Evolutionary conservation across 225 moss, liverwort and hornwort genomes (phyloP).

Genomic region (Bryum argenteum): DNA sequence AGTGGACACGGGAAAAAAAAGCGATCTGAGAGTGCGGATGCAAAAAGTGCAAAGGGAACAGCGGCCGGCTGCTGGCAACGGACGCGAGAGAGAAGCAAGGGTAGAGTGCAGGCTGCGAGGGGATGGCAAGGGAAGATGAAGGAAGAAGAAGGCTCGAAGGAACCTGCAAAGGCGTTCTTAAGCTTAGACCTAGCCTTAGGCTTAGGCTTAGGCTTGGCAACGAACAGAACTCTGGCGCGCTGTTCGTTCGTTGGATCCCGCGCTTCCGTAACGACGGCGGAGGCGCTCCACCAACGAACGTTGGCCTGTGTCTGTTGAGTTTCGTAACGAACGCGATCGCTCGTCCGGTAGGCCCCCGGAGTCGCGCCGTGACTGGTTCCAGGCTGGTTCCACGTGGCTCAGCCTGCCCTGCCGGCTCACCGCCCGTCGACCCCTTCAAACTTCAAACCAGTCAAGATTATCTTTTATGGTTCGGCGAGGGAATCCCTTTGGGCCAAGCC

Average conservation of each 20-base stretch:
- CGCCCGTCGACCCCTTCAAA: slow-evolving; percentile 26
- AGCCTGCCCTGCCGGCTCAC: slow-evolving; percentile 31
- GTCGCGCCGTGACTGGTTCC: slow-evolving; percentile 9
- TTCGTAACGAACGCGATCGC: background rate
- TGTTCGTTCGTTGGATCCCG: slow-evolving; percentile 8
- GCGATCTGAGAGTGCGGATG: slow-evolving; percentile 5
- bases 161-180: slow-evolving; percentile 27
- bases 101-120: background rate
- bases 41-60: background rate
- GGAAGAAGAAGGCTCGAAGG: background rate
- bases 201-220: slow-evolving; percentile 23
- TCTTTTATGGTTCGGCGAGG: too few relatives aligned
- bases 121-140: background rate
- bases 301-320: background rate
- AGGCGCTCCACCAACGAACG: background rate
- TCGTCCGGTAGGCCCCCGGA: slow-evolving; percentile 6
- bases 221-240: slow-evolving; percentile 14
- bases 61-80: background rate
- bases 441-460: slow-evolving; percentile 23
- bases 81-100: slow-evolving; percentile 1
- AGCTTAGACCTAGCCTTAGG: slow-evolving; percentile 38
- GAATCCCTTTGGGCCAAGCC: too few relatives aligned
- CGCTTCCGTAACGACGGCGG: background rate
- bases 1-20: slow-evolving; percentile 1
- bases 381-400: slow-evolving; percentile 32